A percentile compares a stretch with the other conserved stretches of the same genome.
These are phyloP conservation scores for Annona cherimola DNA, from an alignment of 164 flowering plant genomes.

Conservation along the genomic window DNA sequence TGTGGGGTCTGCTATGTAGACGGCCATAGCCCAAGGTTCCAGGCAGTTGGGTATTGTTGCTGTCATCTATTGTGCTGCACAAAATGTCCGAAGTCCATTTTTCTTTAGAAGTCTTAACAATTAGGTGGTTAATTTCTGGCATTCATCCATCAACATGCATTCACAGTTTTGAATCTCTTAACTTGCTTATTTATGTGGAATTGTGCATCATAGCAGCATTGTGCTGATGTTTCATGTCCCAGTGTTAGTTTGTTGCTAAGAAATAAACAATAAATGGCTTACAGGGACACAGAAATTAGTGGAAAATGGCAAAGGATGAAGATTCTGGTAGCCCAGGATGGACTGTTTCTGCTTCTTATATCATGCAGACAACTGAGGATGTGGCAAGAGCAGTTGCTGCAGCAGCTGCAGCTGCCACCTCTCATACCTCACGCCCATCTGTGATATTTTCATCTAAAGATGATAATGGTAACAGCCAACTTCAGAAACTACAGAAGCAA, in stretches of 20 bases:
- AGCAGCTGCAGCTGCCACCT: constrained; percentile 64
- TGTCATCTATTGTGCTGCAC: too few species aligned
- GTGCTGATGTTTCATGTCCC: neutral
- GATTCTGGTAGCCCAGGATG: constrained; percentile 78
- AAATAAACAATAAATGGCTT: neutral
- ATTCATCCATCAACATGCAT: too few species aligned
- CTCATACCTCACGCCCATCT: constrained; percentile 70
- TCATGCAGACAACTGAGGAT: constrained; percentile 81
- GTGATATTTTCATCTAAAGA: constrained; percentile 82
- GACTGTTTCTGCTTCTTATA: constrained; percentile 73
- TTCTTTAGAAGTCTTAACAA: too few species aligned
- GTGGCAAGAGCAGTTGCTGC: constrained; percentile 79
- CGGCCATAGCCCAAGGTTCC: too few species aligned
- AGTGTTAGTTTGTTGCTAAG: neutral
- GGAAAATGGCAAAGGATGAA: constrained; percentile 49
- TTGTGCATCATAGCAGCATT: neutral
- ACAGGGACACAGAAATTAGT: neutral
- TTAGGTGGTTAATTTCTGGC: too few species aligned
- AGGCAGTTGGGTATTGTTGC: too few species aligned
- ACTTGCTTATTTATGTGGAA: too few species aligned
- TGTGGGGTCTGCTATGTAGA: too few species aligned
- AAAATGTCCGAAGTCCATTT: too few species aligned
- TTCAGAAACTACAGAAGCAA: constrained; percentile 67
- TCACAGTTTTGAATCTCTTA: too few species aligned
- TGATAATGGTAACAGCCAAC: constrained; percentile 49